Base-by-base conservation (phyloP, 2,329 filamentous ascomycete genomes). In the Colletotrichum truncatum region DNA sequence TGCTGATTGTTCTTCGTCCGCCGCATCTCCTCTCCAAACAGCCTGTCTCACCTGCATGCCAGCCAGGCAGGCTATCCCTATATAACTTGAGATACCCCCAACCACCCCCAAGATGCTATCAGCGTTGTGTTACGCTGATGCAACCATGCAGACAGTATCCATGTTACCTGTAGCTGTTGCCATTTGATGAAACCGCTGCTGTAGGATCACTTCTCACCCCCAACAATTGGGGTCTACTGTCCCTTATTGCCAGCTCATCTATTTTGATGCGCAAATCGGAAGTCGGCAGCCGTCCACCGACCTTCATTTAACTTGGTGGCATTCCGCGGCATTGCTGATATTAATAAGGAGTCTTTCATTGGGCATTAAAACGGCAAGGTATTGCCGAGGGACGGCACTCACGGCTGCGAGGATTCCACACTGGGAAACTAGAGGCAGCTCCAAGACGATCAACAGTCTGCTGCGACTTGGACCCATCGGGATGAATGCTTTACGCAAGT, bases 41-140 rank as follows among this genome's bases (percentile, higher is more conserved):
- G 25, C 12, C 7, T 45, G 39, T 58, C 43, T 58, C 25, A 51
- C 53, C n/a, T 45, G 53, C 43, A 63, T 56, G 18, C 14, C 23
- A 46, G 7, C 18, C 28, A 10, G 21, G 18, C 14, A 55, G 28
- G 38, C 16, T 34, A 4, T n/a, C 34, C 16, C 21, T 39, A 61
- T 16, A 28, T 14, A 34, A 48, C 39, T 39, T 9, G 23, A 43
- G 34, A 36, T 36, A 12, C 28, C 25, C 11, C 21, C 12, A 32
- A 4, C 28, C 11, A 16, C 26, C 18, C 21, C 25, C 39, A n/a
- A 10, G 12, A 11, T 60, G 16, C 9, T 12, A 32, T 34, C 39
- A 28, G 53, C 53, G 36, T 16, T 9, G 21, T 25, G 30, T 16
- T 38, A 30, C 30, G 18, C 18, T 39, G 21, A 48, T 61, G 10